Conservation (phyloP, 2,329 filamentous ascomycete genomes). For the Cladosporium colombiae region DNA sequence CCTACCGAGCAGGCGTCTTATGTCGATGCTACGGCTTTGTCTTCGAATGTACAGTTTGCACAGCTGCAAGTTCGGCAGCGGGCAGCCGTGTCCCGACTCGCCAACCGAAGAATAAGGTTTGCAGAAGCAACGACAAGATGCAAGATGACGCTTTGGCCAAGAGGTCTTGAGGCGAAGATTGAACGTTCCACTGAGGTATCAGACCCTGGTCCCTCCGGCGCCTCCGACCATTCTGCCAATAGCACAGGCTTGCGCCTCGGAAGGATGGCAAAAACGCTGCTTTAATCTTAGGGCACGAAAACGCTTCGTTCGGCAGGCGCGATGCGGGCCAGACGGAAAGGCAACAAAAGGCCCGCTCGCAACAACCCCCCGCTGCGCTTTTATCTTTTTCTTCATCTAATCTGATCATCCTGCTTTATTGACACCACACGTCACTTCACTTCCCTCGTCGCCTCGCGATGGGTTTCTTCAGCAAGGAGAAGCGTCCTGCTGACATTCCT, state of each 20-base stretch:
- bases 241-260: not conserved
- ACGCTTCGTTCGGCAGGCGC: conserved; percentile 3
- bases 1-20: too few relatives aligned
- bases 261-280: not conserved
- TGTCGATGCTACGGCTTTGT: too few relatives aligned
- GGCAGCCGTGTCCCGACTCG: not conserved
- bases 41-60: too few relatives aligned
- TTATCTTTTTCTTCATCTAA: conserved; percentile 17
- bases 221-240: conserved; percentile 1
- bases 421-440: not conserved
- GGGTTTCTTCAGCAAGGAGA: conserved; percentile 7
- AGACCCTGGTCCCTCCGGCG: conserved; percentile 1
- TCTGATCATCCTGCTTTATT: not conserved
- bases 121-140: conserved; percentile 18
- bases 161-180: conserved; percentile 1
- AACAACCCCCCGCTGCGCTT: not conserved
- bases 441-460: not conserved
- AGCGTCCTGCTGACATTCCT: not conserved
- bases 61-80: not conserved
- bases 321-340: not conserved
- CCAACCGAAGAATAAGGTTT: not conserved
- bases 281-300: conserved; percentile 5
- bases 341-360: conserved; percentile 11
- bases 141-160: conserved; percentile 1
- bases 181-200: conserved; percentile 4